Percentiles rank a stretch among this genome's conserved stretches.
phyloP scores from a whole-genome alignment of 2,329 filamentous ascomycete genomes.

The Aschersonia sp. region DNA sequence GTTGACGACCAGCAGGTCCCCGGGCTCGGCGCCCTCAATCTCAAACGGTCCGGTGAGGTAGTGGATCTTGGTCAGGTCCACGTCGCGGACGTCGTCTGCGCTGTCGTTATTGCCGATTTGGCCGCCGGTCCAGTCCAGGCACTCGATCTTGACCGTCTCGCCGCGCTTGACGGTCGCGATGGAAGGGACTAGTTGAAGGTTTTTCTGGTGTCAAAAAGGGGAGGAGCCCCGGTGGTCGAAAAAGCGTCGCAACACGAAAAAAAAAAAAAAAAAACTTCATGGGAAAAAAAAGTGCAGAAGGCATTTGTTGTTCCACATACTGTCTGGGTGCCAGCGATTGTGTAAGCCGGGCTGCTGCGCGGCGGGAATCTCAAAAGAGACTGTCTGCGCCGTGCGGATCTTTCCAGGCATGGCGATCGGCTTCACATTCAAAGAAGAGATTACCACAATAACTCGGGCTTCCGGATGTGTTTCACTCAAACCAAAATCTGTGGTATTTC shows the following conservation, averaged over 20 bases:
- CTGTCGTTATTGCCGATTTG: conserved; percentile 82
- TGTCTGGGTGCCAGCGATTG: conserved; percentile 88
- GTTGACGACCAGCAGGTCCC: conserved; percentile 73
- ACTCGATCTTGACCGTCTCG: conserved; percentile 89
- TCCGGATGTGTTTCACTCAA: background rate
- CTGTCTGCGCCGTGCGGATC: conserved; percentile 45
- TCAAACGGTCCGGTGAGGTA: conserved; percentile 86
- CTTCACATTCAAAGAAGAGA: background rate
- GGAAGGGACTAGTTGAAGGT: conserved; percentile 48
- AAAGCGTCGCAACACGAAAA: background rate
- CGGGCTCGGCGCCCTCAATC: conserved; percentile 68
- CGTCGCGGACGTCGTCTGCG: conserved; percentile 74
- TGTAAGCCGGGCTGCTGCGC: conserved; percentile 55
- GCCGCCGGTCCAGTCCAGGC: conserved; percentile 70
- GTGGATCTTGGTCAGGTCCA: conserved; percentile 73
- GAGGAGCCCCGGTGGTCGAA: background rate
- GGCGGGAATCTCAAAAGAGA: conserved; percentile 49
- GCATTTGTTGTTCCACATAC: conserved; percentile 28
- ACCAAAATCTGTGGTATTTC: too few relatives aligned
- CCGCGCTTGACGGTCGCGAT: conserved; percentile 60
- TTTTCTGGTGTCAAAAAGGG: background rate
- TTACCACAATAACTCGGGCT: background rate
- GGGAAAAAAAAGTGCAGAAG: background rate
- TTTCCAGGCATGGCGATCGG: conserved; percentile 16
- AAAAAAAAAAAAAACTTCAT: background rate